Conservation (phyloP, 1,139 yeast genomes). For the Debaryomyces psychrophilus region DNA sequence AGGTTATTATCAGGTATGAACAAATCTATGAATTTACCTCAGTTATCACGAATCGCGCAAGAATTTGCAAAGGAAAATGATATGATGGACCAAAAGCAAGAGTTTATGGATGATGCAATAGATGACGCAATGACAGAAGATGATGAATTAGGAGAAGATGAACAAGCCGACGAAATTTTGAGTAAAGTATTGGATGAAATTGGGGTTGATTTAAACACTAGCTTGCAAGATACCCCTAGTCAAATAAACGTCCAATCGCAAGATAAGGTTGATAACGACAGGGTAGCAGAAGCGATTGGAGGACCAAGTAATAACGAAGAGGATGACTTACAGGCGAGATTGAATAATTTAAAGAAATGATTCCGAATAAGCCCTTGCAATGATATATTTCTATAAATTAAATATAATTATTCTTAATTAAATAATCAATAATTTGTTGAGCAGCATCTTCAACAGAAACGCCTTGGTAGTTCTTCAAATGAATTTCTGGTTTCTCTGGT, state of each 20-base stretch:
- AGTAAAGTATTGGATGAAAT: slow-evolving; percentile 92
- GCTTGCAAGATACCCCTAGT: slow-evolving; percentile 69
- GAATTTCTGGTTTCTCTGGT: slow-evolving; percentile 82
- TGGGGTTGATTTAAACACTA: slow-evolving; percentile 81
- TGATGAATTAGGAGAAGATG: slow-evolving; percentile 66
- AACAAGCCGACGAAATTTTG: slow-evolving; percentile 91
- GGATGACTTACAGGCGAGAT: slow-evolving; percentile 86
- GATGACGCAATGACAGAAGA: slow-evolving; percentile 93
- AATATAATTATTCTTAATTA: slow-evolving; percentile 57
- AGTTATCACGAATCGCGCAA: slow-evolving; percentile 85
- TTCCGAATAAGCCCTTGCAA: neutral
- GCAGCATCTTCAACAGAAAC: slow-evolving; percentile 81
- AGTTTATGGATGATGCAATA: slow-evolving; percentile 97
- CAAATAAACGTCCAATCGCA: slow-evolving; percentile 39
- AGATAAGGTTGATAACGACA: slow-evolving; percentile 30
- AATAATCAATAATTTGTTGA: slow-evolving; percentile 67
- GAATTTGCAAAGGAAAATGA: slow-evolving; percentile 95
- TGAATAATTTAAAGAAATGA: slow-evolving; percentile 75
- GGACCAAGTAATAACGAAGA: slow-evolving; percentile 54
- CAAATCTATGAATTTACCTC: slow-evolving; percentile 86
- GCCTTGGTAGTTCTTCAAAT: slow-evolving; percentile 68
- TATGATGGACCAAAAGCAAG: slow-evolving; percentile 97
- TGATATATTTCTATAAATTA: slow-evolving; percentile 16
- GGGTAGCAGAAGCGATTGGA: slow-evolving; percentile 54
- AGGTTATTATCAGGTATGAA: slow-evolving; percentile 84